phyloP scores from a whole-genome alignment of 192 early-diverging fungal genomes.

The Coemansia sp. region DNA sequence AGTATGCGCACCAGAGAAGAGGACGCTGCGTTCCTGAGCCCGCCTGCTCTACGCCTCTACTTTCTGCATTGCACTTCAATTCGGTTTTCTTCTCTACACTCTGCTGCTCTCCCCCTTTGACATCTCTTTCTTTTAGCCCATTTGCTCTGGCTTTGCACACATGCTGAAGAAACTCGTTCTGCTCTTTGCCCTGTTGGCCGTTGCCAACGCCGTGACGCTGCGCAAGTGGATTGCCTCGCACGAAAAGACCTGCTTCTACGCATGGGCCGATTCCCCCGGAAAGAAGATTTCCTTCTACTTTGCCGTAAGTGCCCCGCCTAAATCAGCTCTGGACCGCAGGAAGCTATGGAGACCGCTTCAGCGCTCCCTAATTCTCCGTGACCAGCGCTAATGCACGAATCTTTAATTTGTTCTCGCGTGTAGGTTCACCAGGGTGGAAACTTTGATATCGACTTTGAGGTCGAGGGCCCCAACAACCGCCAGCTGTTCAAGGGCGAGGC shows the following conservation, averaged over 20 bases:
- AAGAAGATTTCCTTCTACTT: slow-evolving; percentile 98
- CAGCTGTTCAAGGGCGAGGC: slow-evolving; percentile 72
- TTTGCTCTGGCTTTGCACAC: background rate
- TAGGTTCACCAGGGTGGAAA: slow-evolving; percentile 95
- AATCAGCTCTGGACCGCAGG: too few species aligned
- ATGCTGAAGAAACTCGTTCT: slow-evolving; percentile 48
- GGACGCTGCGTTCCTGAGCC: background rate
- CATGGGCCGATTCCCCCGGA: slow-evolving; percentile 64
- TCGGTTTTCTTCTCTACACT: slow-evolving; percentile 1
- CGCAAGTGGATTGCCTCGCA: slow-evolving; percentile 90
- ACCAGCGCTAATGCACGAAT: background rate
- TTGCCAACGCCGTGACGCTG: slow-evolving; percentile 54
- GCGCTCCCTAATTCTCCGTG: background rate
- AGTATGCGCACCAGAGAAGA: too few species aligned
- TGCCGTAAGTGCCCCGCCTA: slow-evolving; percentile 88
- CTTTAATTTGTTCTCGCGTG: background rate
- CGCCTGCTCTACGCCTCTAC: background rate
- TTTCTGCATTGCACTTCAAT: background rate
- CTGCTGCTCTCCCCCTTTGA: background rate
- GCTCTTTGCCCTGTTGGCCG: slow-evolving; percentile 41
- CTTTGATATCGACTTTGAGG: slow-evolving; percentile 95
- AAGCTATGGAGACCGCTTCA: too few species aligned
- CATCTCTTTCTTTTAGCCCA: background rate
- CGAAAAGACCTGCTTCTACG: slow-evolving; percentile 91
- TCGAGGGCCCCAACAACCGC: slow-evolving; percentile 69